Evolutionary conservation across 768 basidiomycete genomes (phyloP).

Genomic region (Calocybe cyanea): DNA sequence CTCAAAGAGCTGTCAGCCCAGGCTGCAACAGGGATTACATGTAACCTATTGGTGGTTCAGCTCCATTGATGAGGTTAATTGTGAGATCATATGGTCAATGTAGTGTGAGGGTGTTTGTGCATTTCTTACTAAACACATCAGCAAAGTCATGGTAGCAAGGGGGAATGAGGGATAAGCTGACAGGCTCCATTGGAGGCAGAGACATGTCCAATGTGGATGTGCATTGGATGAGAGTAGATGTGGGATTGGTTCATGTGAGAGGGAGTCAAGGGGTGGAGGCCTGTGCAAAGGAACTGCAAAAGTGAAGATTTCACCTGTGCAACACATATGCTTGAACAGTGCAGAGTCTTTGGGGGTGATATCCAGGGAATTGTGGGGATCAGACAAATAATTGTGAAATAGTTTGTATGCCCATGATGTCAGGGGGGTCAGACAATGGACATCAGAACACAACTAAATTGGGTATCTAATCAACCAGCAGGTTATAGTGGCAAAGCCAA

Average conservation of each 20-base stretch:
- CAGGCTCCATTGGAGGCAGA: not conserved
- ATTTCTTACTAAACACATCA: conserved; percentile 20
- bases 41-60: conserved; percentile 2
- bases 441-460: not conserved
- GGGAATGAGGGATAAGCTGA: not conserved
- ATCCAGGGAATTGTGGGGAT: not conserved
- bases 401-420: not conserved
- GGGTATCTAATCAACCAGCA: not conserved
- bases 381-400: not conserved
- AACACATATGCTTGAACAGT: no score
- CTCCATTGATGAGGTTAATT: conserved; percentile 28
- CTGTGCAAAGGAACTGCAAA: not conserved
- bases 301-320: not conserved
- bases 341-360: not conserved
- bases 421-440: not conserved
- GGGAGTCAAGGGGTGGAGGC: not conserved
- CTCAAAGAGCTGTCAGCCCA: conserved; percentile 20
- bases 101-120: conserved; percentile 24
- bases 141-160: not conserved
- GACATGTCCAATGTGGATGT: not conserved
- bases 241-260: not conserved
- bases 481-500: not conserved
- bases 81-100: conserved; percentile 26
- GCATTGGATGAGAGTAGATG: not conserved
- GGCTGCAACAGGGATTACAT: conserved; percentile 25